Percentiles rank a stretch among this genome's conserved stretches.
Conservation (phyloP, 306 rosid genomes). For the Lathyrus tuberosus region DNA sequence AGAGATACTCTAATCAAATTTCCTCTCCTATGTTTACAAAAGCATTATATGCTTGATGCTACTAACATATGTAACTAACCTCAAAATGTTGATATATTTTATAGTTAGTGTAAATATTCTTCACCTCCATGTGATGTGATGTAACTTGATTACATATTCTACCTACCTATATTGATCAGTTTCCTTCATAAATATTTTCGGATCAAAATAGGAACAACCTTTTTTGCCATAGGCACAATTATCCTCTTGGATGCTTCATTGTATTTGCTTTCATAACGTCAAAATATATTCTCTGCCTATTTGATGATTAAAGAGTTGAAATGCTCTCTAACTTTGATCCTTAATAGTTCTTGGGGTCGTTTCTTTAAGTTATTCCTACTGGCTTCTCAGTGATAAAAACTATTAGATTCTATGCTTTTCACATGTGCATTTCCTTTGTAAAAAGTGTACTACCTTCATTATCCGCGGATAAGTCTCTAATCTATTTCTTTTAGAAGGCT, state of each 20-base stretch:
- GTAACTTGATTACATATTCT: conserved; percentile 42
- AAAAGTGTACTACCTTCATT: too few relatives aligned
- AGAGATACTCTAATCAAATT: conserved; percentile 9
- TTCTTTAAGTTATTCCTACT: conserved; percentile 24
- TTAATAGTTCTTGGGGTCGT: conserved; percentile 33
- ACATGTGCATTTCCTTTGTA: not conserved
- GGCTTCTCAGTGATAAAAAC: not conserved
- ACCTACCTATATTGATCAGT: conserved; percentile 29
- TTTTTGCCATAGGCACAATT: conserved; percentile 25
- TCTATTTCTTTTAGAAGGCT: not conserved
- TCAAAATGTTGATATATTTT: conserved; percentile 1
- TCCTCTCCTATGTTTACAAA: not conserved
- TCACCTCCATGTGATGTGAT: conserved; percentile 17
- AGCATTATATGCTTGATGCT: too few relatives aligned
- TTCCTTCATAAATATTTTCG: conserved; percentile 29
- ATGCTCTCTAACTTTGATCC: conserved; percentile 45
- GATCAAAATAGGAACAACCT: conserved; percentile 33
- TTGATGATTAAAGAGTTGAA: conserved; percentile 32
- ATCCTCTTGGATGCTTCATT: conserved; percentile 41
- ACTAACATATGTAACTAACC: not conserved
- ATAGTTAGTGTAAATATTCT: conserved; percentile 12
- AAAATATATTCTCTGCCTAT: conserved; percentile 47
- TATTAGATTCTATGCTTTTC: conserved; percentile 26
- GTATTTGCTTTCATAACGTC: conserved; percentile 37
- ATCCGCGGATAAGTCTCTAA: not conserved